Base-by-base conservation (phyloP, 495 filamentous ascomycete genomes). In the Aspergillus homomorphus region DNA sequence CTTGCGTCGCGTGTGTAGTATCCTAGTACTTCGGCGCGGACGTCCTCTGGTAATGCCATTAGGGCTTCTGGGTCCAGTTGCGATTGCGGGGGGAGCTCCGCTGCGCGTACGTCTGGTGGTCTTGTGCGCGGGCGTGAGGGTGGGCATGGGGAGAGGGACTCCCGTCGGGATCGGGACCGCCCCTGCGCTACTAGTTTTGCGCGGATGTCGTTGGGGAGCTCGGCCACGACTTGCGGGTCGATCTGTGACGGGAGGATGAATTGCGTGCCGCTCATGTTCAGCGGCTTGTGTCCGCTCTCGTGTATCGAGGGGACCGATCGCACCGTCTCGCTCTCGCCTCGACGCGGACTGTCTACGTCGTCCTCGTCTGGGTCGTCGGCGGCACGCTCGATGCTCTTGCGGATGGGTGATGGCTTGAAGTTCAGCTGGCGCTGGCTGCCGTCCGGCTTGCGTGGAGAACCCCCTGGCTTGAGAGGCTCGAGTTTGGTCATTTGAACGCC, bases 401-500 rank as follows among this genome's bases (percentile, higher is more conserved):
- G 70, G 43, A 51, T 66, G 1, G 77, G 74, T 18, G 77, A 74
- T 58, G 60, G 64, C 53, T 81, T 81, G 66, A 87, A 87, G 33
- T 80, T 80, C 21, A 90, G 72, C 53, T 80, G 83, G 54, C 75
- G 80, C 66, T 92, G 89, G 67, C 83, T 86, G 55, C 85, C 81
- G 44, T 86, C 82, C 8, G 74, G 71, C 8, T 60, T 72, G 6
- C 53, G 62, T 8, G 63, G 53, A 9, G 58, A 57, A n/a, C n/a
- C n/a, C 4, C 65, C 66, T 33, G 79, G 49, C 63, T 89, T 94
- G 49, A 91, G 71, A 10, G 87, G 86, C 58, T 98, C 91, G 6
- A 98, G 80, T 72, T 90, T 96, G 19, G 89, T 92, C 85, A 96
- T 87, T 66, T 96, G 91, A 2, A 98, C 79, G 0, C 93, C 95